Evolutionary conservation across 352 stramenopile genomes (phyloP).

Genomic region (Phytopythium helicoides): DNA sequence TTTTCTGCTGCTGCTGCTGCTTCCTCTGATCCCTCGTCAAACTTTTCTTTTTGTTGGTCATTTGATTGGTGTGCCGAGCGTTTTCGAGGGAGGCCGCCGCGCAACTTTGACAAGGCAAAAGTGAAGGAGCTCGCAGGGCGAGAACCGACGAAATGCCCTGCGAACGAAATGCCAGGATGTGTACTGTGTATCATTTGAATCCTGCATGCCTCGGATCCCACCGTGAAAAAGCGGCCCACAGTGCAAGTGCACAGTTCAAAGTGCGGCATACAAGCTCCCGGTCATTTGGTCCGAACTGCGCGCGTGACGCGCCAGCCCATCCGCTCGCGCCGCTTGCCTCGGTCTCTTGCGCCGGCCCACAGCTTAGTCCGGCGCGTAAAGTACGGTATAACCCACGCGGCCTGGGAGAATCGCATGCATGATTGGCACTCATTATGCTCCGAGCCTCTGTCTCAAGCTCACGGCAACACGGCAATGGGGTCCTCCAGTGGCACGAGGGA

Average conservation of each 20-base stretch:
- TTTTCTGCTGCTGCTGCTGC: too few relatives aligned
- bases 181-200: too few relatives aligned
- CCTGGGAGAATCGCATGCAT: background rate
- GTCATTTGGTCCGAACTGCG: background rate
- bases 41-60: too few relatives aligned
- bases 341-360: background rate
- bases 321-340: constrained; percentile 4
- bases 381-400: background rate
- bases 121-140: too few relatives aligned
- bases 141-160: too few relatives aligned
- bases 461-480: constrained; percentile 1
- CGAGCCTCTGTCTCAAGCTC: background rate
- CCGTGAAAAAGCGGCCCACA: background rate
- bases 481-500: too few relatives aligned
- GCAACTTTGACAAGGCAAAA: too few relatives aligned
- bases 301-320: constrained; percentile 4
- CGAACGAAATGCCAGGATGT: too few relatives aligned
- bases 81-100: too few relatives aligned
- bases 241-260: background rate
- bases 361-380: constrained; percentile 8
- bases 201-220: background rate
- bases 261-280: background rate
- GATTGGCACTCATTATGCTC: background rate
- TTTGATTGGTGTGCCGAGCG: too few relatives aligned
- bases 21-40: too few relatives aligned